These are phyloP conservation scores for Sordariomycetes sp. DNA, from an alignment of 2,329 filamentous ascomycete species.

Conservation along the genomic window DNA sequence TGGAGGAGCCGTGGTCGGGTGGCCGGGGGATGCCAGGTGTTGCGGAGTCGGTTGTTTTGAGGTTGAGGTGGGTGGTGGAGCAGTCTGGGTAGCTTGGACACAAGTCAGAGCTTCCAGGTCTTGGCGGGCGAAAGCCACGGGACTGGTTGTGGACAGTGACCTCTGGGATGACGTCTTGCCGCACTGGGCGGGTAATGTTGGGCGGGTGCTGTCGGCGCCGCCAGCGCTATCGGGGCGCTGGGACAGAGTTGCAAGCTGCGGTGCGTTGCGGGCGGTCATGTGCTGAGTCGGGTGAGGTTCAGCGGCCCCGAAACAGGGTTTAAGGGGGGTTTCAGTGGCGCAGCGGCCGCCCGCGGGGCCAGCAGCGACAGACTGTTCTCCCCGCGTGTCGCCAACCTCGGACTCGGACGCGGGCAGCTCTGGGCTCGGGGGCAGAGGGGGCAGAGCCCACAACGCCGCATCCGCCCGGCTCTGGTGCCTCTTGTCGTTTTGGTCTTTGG, in stretches of 20 bases:
- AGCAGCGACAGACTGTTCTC: neutral
- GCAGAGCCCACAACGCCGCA: neutral
- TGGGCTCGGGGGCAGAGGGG: neutral
- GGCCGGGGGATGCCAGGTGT: neutral
- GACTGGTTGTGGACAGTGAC: neutral
- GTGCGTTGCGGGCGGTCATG: neutral
- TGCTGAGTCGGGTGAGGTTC: neutral
- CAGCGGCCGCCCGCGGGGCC: neutral
- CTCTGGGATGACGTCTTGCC: conserved; percentile 1
- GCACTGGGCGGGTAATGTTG: neutral
- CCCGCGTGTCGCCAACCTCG: neutral
- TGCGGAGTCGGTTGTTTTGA: neutral
- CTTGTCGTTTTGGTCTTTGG: neutral
- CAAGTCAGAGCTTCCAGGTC: conserved; percentile 2
- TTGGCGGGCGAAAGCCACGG: neutral
- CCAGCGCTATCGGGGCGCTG: neutral
- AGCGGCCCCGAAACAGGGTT: neutral
- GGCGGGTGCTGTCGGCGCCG: neutral
- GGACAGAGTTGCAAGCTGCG: neutral
- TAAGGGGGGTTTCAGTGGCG: neutral
- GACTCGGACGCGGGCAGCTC: neutral
- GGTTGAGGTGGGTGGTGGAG: conserved; percentile 1
- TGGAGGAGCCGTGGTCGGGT: neutral
- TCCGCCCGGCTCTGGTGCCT: neutral
- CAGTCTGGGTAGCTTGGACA: conserved; percentile 3